Base-by-base conservation (phyloP, 139 green algal species). In the Ettlia oleoabundans region DNA sequence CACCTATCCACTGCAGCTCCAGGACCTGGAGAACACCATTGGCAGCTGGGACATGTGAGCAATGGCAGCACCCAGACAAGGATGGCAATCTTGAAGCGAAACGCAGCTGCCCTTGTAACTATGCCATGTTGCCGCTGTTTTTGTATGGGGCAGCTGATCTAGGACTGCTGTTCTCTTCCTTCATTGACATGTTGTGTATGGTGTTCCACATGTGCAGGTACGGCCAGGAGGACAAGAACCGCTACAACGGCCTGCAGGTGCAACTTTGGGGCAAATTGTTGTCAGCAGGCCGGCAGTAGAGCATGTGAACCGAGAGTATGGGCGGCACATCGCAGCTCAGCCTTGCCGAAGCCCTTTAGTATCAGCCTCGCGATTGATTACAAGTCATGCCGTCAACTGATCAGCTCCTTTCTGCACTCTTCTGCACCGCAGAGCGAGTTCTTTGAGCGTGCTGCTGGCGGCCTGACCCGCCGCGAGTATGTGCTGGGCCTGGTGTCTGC, bases 11-110 rank as follows among this genome's bases (percentile, higher is more conserved):
- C 43, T 73, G 6, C 33, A 37, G 0, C 15, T 13, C 26, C 37
- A 97, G 92, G 95, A 98, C 84, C 81, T 98, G 69, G 94, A 98
- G 88, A 97, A 98, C 95, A 97, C 94, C 76, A 89, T 93, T 22
- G 95, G 95, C 76, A 91, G 91, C 41, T 98, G 95, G 95, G 95
- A 98, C 84, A 93, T 98, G 85, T 84, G 75, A 69, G 75, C 28
- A 58, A 15, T 8, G 7, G 22, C 24, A 67, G 61, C 61, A 67
- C 21, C 61, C 13, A 67, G n/a, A n/a, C n/a, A n/a, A n/a, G n/a
- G n/a, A n/a, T n/a, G n/a, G n/a, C n/a, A n/a, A n/a, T n/a, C n/a
- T n/a, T n/a, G n/a, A n/a, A n/a, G n/a, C n/a, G n/a, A n/a, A n/a
- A n/a, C 9, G 7, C 65, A 51, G 19, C 32, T 58, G 47, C n/a